A percentile compares a stretch with the other conserved stretches of the same genome.
Conservation (phyloP, 352 stramenopile species). For the Pythium brachiatum region DNA sequence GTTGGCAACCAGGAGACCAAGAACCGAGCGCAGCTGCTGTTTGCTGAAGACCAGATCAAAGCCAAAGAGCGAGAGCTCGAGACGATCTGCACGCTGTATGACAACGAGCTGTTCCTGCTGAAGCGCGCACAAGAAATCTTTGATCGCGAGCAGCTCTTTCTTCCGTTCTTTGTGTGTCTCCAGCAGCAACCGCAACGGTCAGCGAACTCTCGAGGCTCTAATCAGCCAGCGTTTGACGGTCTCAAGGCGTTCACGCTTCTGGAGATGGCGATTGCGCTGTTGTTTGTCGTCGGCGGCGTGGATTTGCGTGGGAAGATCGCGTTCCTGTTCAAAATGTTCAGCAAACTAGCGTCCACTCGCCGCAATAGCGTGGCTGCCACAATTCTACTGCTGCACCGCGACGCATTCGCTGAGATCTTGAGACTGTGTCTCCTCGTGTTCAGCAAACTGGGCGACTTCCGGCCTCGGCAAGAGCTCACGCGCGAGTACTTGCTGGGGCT, state of each 20-base stretch:
- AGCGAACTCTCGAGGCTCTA: background rate
- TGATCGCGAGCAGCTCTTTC: slow-evolving; percentile 62
- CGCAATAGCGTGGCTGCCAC: slow-evolving; percentile 12
- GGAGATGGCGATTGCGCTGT: slow-evolving; percentile 42
- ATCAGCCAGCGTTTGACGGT: slow-evolving; percentile 2
- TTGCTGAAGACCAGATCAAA: slow-evolving; percentile 72
- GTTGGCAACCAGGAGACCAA: slow-evolving; percentile 45
- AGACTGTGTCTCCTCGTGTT: slow-evolving; percentile 52
- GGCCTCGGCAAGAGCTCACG: slow-evolving; percentile 33
- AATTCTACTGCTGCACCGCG: slow-evolving; percentile 39
- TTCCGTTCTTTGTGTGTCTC: slow-evolving; percentile 54
- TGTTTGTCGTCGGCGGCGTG: slow-evolving; percentile 51
- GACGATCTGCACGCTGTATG: slow-evolving; percentile 41
- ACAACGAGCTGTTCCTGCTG: slow-evolving; percentile 75
- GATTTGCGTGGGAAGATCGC: slow-evolving; percentile 58
- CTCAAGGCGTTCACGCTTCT: slow-evolving; percentile 29
- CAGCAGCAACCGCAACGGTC: slow-evolving; percentile 14
- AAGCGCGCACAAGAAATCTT: slow-evolving; percentile 54
- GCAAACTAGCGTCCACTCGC: slow-evolving; percentile 11
- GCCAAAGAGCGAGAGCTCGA: slow-evolving; percentile 59
- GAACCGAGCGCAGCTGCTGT: slow-evolving; percentile 64
- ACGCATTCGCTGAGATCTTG: slow-evolving; percentile 51
- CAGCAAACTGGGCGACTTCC: slow-evolving; percentile 55
- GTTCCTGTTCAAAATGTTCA: slow-evolving; percentile 79
- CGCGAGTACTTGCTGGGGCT: slow-evolving; percentile 40